These are phyloP conservation scores for Chlamydomonas incerta DNA, from an alignment of 139 green algal species.

Conservation along the genomic window DNA sequence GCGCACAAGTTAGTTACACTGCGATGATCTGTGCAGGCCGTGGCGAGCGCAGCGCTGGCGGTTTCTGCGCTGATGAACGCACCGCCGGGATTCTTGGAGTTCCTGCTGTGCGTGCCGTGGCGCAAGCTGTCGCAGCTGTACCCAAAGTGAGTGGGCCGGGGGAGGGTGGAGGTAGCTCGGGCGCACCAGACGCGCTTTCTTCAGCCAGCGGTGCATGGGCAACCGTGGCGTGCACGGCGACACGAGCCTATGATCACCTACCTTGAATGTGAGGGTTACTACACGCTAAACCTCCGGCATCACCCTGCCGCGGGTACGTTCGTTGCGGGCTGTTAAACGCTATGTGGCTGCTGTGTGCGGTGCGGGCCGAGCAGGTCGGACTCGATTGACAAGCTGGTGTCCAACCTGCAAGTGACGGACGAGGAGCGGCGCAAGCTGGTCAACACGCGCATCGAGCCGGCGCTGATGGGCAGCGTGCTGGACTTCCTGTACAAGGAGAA, in stretches of 20 bases:
- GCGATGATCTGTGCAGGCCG: slow-evolving; percentile 49
- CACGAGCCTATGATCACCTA: no score
- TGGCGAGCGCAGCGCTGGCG: slow-evolving; percentile 65
- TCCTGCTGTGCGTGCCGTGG: slow-evolving; percentile 84
- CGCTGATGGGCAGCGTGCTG: slow-evolving; percentile 64
- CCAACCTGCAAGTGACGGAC: slow-evolving; percentile 62
- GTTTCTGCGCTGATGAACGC: slow-evolving; percentile 74
- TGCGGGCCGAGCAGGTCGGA: slow-evolving; percentile 25
- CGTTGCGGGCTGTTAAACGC: no score
- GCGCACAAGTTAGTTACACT: neutral
- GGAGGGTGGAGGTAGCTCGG: no score
- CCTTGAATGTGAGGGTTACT: no score
- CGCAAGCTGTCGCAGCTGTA: slow-evolving; percentile 64
- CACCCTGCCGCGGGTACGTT: no score
- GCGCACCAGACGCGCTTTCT: no score
- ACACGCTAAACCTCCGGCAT: no score
- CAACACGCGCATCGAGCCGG: slow-evolving; percentile 66
- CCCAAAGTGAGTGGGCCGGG: slow-evolving; percentile 46
- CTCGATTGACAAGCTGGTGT: slow-evolving; percentile 56
- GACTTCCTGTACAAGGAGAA: slow-evolving; percentile 74
- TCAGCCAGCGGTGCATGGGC: no score
- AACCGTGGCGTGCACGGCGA: no score
- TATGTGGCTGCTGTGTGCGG: no score
- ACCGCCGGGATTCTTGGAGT: slow-evolving; percentile 81
- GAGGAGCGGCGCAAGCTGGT: slow-evolving; percentile 64